Conservation (phyloP, 2,329 filamentous ascomycete genomes). For the Cercospora sp. region DNA sequence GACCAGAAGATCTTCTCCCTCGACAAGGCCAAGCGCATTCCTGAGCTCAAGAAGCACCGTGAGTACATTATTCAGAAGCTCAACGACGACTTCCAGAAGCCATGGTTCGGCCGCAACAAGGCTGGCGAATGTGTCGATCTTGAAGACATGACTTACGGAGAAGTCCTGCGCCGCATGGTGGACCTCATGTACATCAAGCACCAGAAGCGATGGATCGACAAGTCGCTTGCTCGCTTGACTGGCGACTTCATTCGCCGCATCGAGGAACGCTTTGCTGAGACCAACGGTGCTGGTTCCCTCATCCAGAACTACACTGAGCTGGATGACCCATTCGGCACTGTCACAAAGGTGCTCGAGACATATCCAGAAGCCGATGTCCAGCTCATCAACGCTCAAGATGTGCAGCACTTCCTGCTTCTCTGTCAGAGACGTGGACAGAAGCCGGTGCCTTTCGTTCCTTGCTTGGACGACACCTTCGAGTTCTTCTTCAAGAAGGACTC, state of each 20-base stretch:
- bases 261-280: conserved; percentile 89
- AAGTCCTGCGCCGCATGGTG: conserved; percentile 82
- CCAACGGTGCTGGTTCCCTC: conserved; percentile 69
- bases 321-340: conserved; percentile 72
- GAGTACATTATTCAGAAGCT: conserved; percentile 93
- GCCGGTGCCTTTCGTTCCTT: conserved; percentile 91
- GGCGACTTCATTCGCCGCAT: conserved; percentile 96
- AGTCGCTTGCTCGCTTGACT: conserved; percentile 76
- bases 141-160: conserved; percentile 93
- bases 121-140: conserved; percentile 79
- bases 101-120: conserved; percentile 90
- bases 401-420: conserved; percentile 91
- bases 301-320: conserved; percentile 91
- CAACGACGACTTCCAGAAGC: conserved; percentile 94
- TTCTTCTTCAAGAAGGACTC: conserved; percentile 99
- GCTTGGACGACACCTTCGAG: conserved; percentile 96
- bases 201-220: conserved; percentile 87
- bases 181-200: conserved; percentile 91
- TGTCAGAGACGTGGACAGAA: conserved; percentile 93
- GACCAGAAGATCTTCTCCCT: conserved; percentile 96
- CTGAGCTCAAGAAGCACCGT: conserved; percentile 83
- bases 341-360: conserved; percentile 75
- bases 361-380: conserved; percentile 87
- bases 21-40: conserved; percentile 88
- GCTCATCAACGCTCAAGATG: conserved; percentile 96